Evolutionary conservation across 495 filamentous ascomycete genomes (phyloP).

Genomic region (Aspergillus cristatus): DNA sequence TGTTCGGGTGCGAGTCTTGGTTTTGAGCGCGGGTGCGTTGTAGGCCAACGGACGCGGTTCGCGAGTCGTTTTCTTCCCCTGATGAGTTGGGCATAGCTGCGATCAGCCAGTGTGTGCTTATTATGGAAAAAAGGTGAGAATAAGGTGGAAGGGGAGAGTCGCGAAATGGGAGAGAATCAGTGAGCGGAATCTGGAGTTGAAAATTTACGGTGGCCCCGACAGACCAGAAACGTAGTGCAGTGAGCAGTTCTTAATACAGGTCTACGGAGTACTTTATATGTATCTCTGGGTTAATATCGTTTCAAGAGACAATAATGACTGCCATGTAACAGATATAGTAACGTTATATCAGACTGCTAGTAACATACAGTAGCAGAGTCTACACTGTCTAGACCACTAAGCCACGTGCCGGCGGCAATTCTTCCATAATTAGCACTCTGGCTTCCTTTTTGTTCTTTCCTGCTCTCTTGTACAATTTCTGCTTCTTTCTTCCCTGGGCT

Average conservation of each 20-base stretch:
- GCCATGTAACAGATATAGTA: too few relatives aligned
- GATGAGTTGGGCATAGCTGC: constrained; percentile 20
- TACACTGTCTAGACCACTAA: too few relatives aligned
- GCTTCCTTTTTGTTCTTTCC: neutral
- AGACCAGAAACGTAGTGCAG: constrained; percentile 9
- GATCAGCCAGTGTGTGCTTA: too few relatives aligned
- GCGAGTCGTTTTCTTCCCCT: constrained; percentile 34
- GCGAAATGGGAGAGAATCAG: neutral
- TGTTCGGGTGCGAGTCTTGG: constrained; percentile 14
- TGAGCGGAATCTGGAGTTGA: constrained; percentile 1
- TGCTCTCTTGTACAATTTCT: neutral
- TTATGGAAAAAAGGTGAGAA: neutral
- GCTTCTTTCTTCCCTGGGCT: too few relatives aligned
- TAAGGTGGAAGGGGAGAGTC: neutral
- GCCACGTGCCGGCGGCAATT: too few relatives aligned
- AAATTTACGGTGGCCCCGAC: constrained; percentile 19
- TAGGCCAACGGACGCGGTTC: constrained; percentile 30
- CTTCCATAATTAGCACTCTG: too few relatives aligned
- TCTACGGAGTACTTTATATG: too few relatives aligned
- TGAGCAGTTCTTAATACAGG: too few relatives aligned
- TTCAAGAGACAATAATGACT: too few relatives aligned
- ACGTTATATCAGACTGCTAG: too few relatives aligned
- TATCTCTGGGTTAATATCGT: too few relatives aligned
- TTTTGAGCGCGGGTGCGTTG: constrained; percentile 16
- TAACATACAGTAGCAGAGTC: too few relatives aligned